Conservation (phyloP, 1,284 basidiomycete genomes). For the Singerocomus rubriflavus region DNA sequence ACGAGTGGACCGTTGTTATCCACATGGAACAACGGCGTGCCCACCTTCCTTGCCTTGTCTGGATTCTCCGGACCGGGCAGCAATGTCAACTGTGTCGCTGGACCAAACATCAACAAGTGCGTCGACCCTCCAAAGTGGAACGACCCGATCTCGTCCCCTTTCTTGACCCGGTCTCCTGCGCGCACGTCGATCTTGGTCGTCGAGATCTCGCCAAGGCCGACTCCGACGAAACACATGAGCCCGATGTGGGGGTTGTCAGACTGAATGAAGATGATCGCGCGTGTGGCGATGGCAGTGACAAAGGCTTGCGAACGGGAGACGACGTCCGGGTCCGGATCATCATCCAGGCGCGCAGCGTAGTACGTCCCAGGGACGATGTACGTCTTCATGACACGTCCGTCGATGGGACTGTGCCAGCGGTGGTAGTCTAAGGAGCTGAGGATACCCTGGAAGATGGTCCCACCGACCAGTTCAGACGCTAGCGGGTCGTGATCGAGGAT, state of each 20-base stretch:
- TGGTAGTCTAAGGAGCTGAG: conserved; percentile 47
- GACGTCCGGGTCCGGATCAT: conserved; percentile 18
- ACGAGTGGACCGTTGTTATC: too few species aligned
- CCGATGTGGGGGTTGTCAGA: conserved; percentile 48
- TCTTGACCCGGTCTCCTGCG: too few species aligned
- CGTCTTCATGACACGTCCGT: conserved; percentile 33
- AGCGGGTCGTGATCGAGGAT: conserved; percentile 33
- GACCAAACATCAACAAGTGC: too few species aligned
- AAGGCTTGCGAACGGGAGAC: conserved; percentile 26
- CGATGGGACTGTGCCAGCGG: conserved; percentile 55
- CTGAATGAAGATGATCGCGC: conserved; percentile 52
- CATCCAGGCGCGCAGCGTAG: conserved; percentile 39
- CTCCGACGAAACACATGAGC: conserved; percentile 24
- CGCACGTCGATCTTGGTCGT: too few species aligned
- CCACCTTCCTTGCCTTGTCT: too few species aligned
- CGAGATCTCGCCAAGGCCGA: conserved; percentile 12
- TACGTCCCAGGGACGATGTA: conserved; percentile 51
- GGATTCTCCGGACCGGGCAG: too few species aligned
- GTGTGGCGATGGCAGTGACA: conserved; percentile 32
- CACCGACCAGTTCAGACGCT: conserved; percentile 44
- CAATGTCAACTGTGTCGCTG: too few species aligned
- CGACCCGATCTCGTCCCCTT: too few species aligned
- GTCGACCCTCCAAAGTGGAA: too few species aligned
- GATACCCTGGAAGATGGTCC: conserved; percentile 23
- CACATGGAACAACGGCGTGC: too few species aligned